Evolutionary conservation across 345 rosid species (phyloP).

Genomic region (Sonneratia caseolaris): DNA sequence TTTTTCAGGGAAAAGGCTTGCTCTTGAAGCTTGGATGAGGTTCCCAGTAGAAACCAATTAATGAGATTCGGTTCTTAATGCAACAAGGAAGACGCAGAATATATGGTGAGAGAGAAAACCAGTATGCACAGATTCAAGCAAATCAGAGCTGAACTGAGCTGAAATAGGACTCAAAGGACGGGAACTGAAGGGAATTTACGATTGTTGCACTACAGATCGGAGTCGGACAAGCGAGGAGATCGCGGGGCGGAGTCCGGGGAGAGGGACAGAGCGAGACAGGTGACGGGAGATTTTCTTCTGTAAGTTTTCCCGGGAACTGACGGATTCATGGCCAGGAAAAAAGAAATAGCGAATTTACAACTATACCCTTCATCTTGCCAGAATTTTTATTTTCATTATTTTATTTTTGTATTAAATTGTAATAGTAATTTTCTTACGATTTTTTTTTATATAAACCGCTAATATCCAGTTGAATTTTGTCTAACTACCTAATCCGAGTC

Average conservation of each 20-base stretch:
- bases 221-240: constrained; percentile 4
- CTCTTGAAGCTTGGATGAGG: background rate
- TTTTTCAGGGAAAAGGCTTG: background rate
- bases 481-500: too few relatives aligned
- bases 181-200: background rate
- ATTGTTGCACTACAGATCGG: too few relatives aligned
- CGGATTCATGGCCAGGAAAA: background rate
- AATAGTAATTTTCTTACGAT: too few relatives aligned
- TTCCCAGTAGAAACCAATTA: background rate
- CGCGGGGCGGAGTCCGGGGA: background rate
- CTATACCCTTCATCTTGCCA: background rate
- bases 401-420: too few relatives aligned
- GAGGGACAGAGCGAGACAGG: background rate
- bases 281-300: background rate
- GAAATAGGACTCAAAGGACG: background rate
- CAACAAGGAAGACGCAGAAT: background rate
- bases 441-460: too few relatives aligned
- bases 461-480: too few relatives aligned
- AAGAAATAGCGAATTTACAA: background rate
- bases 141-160: background rate
- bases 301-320: background rate
- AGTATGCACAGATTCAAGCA: background rate
- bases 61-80: background rate
- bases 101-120: background rate
- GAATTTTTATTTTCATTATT: background rate